Evolutionary conservation across 495 filamentous ascomycete genomes (phyloP).

Genomic region (Platismatia glauca): DNA sequence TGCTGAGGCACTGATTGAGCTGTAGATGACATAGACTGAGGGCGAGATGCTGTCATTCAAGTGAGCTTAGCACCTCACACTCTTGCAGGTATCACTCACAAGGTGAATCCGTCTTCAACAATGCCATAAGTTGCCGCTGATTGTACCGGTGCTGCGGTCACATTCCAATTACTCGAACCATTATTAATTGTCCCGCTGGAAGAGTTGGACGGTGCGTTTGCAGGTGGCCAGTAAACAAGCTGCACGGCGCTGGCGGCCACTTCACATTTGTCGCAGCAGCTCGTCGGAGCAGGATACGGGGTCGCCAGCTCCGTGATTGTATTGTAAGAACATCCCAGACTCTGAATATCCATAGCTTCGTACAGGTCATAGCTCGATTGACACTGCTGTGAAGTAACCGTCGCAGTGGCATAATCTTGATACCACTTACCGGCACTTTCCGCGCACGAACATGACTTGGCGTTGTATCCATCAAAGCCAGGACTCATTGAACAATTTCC

Average conservation of each 20-base stretch:
- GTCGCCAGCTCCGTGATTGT: slow-evolving; percentile 7
- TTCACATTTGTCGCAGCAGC: slow-evolving; percentile 16
- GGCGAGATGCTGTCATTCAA: slow-evolving; percentile 7
- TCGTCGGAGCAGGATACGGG: slow-evolving; percentile 11
- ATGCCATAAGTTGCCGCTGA: slow-evolving; percentile 5
- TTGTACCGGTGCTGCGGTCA: slow-evolving; percentile 1
- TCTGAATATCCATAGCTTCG: slow-evolving; percentile 2
- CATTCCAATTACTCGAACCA: background rate
- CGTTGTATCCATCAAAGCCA: slow-evolving; percentile 13
- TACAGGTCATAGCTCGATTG: slow-evolving; percentile 3
- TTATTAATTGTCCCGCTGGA: background rate
- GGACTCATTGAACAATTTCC: slow-evolving; percentile 15
- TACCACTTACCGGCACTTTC: slow-evolving; percentile 12
- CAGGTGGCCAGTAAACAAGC: slow-evolving; percentile 14
- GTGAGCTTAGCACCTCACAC: background rate
- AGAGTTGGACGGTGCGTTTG: background rate
- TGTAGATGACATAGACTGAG: slow-evolving; percentile 16
- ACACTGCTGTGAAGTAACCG: slow-evolving; percentile 10
- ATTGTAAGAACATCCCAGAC: slow-evolving; percentile 10
- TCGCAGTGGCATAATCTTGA: slow-evolving; percentile 13
- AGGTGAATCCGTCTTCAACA: slow-evolving; percentile 12
- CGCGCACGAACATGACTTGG: slow-evolving; percentile 17
- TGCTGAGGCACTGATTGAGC: slow-evolving; percentile 5
- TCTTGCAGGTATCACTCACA: background rate
- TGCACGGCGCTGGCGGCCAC: slow-evolving; percentile 11